Conservation (phyloP, 495 filamentous ascomycete species). For the Penicillium antarcticum region DNA sequence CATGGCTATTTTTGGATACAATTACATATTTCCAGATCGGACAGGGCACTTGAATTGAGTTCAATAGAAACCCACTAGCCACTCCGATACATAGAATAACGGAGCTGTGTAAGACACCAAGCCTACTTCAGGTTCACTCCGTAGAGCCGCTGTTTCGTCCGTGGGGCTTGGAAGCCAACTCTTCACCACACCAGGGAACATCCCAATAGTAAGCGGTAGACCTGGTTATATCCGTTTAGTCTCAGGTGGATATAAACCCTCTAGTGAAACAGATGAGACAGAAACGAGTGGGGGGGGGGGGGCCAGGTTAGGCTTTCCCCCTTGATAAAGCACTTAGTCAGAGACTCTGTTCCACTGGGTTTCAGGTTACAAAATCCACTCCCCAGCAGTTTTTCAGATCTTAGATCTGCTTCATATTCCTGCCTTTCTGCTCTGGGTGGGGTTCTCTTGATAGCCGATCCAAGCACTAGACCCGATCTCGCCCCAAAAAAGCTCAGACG, state of each 20-base stretch:
- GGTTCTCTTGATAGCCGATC: slow-evolving; percentile 22
- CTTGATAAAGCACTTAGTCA: slow-evolving; percentile 14
- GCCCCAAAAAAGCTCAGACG: slow-evolving; percentile 24
- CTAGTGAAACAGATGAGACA: slow-evolving; percentile 7
- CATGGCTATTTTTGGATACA: too few species aligned
- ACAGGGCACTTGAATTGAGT: not conserved
- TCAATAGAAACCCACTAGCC: not conserved
- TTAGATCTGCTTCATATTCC: not conserved
- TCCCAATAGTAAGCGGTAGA: not conserved
- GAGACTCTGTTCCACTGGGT: not conserved
- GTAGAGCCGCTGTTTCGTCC: slow-evolving; percentile 14
- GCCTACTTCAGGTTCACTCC: not conserved
- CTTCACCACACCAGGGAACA: not conserved
- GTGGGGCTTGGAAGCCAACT: slow-evolving; percentile 5
- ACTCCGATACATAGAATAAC: not conserved
- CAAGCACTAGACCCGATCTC: slow-evolving; percentile 23
- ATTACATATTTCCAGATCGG: too few species aligned
- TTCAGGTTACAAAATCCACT: slow-evolving; percentile 3
- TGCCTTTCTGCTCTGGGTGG: not conserved
- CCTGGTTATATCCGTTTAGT: not conserved
- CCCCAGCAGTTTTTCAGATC: not conserved
- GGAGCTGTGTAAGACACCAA: too few species aligned
- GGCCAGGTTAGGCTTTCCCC: slow-evolving; percentile 3
- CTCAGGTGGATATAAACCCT: not conserved
- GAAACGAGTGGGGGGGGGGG: slow-evolving; percentile 19